Conservation (phyloP, 2,329 filamentous ascomycete genomes). For the Curvularia verruculosa region DNA sequence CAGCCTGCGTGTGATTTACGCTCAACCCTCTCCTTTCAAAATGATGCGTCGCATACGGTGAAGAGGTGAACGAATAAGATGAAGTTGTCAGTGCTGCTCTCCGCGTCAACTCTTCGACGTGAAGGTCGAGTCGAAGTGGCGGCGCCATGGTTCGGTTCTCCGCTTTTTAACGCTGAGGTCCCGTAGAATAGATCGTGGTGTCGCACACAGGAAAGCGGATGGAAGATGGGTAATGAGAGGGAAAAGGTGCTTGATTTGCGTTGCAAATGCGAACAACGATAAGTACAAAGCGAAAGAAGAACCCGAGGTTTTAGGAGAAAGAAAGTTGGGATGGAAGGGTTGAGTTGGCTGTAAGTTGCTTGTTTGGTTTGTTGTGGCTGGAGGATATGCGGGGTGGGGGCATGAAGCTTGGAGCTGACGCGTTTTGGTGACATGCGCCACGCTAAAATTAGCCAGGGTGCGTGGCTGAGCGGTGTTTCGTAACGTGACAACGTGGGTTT, state of each 20-base stretch:
- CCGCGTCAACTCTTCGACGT: constrained; percentile 33
- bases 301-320: neutral
- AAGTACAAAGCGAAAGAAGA: neutral
- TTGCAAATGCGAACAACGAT: neutral
- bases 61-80: neutral
- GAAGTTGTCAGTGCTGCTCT: constrained; percentile 16
- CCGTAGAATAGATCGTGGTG: neutral
- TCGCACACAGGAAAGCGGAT: neutral
- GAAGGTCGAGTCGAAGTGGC: constrained; percentile 19
- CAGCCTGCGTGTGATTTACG: constrained; percentile 70
- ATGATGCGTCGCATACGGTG: constrained; percentile 28
- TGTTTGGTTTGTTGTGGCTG: constrained; percentile 11
- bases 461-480: constrained; percentile 15
- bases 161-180: neutral
- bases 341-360: neutral
- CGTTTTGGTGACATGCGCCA: constrained; percentile 31
- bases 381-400: constrained; percentile 8
- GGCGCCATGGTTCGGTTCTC: constrained; percentile 28
- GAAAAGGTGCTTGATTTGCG: too few species aligned
- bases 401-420: constrained; percentile 14
- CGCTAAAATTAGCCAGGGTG: constrained; percentile 27
- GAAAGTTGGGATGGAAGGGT: neutral
- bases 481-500: neutral
- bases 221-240: too few species aligned
- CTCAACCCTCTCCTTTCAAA: constrained; percentile 62